Base-by-base conservation (phyloP, 768 basidiomycete genomes). In the Tephrocybe sp. region DNA sequence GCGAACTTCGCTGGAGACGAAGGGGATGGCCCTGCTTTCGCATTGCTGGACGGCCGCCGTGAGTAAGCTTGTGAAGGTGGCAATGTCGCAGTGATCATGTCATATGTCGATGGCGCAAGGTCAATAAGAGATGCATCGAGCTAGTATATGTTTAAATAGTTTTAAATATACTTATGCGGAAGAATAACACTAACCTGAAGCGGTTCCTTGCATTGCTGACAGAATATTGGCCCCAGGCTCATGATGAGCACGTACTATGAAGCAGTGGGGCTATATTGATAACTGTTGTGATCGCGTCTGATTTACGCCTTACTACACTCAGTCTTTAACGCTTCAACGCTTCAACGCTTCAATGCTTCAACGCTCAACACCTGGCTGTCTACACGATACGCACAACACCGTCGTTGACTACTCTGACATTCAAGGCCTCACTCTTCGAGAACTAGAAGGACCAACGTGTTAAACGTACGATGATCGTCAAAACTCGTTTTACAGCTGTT, bases 71-170 rank as follows among this genome's bases (percentile, higher is more conserved):
- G 67, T 4, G 79, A 70, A 12, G 81, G 76, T 31, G 89, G 85
- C 15, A 90, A 67, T 19, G 84, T 84, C 4, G 72, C 74, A 18
- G 84, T 82, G 56, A 96, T 86, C 74, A 89, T 84, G 64, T 93
- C 90, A 68, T 93, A 91, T 24, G 89, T 84, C 12, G 92, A 89
- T 18, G 89, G 92, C 4, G 89, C 82, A 47, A 96, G 74, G 63
- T 92, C 88, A 41, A 89, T 77, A 12, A 97, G 74, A n/a, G 93
- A 94, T n/a, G 84, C 86, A 74, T 98, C 95, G 58, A 93, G 79
- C 82, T 91, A 60, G 44, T 44, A 30, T 19, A 22, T 13, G 26
- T 16, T 21, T 9, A 21, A 21, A 26, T 36, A 12, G 34, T 35
- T 13, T 26, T 34, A 37, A 32, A 16, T 49, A 16, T 3, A 37